phyloP scores from a whole-genome alignment of 805 yeast species.

The Pichia californica region DNA sequence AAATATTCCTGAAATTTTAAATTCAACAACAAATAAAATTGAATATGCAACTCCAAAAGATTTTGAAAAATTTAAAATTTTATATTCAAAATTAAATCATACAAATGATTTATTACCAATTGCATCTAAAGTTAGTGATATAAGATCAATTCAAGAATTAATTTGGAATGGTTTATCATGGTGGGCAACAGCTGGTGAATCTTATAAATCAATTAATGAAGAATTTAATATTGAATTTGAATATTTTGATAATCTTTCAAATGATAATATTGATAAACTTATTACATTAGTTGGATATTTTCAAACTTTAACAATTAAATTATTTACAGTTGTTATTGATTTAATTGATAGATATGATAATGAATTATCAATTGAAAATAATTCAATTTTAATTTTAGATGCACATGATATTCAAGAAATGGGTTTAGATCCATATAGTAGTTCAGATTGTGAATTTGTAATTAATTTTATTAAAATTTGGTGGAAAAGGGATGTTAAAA shows the following conservation, averaged over 20 bases:
- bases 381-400: conserved; percentile 5
- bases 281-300: conserved; percentile 42
- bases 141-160: conserved; percentile 49
- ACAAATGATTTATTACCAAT: not conserved
- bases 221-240: conserved; percentile 34
- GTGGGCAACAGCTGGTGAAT: conserved; percentile 86
- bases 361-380: conserved; percentile 6
- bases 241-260: conserved; percentile 18
- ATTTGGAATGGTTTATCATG: conserved; percentile 69
- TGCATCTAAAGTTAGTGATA: conserved; percentile 29
- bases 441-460: conserved; percentile 40
- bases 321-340: conserved; percentile 35
- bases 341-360: conserved; percentile 28
- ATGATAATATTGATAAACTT: conserved; percentile 21
- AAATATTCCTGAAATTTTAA: conserved; percentile 17
- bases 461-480: conserved; percentile 36
- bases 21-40: conserved; percentile 7
- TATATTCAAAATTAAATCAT: conserved; percentile 18
- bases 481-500: conserved; percentile 39
- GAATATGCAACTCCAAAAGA: conserved; percentile 34
- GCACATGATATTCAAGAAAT: conserved; percentile 43
- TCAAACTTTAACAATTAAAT: conserved; percentile 40
- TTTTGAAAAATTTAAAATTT: conserved; percentile 28
- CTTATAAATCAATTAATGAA: conserved; percentile 33
- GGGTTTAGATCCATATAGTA: conserved; percentile 53